Conservation (phyloP, 176 grass and related monocot genomes). For the Eleusine coracana region DNA sequence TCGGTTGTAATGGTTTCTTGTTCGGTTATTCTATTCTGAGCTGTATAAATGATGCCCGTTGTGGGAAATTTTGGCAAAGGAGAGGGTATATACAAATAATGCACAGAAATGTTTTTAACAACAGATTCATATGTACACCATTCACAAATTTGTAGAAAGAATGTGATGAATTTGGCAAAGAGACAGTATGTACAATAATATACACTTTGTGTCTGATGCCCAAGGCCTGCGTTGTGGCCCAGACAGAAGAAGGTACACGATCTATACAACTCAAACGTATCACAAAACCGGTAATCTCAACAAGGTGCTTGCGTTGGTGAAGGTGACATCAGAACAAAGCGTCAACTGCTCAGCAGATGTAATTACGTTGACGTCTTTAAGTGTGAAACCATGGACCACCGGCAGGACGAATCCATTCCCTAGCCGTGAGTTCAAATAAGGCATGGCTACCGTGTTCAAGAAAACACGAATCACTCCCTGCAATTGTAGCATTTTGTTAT, state of each 20-base stretch:
- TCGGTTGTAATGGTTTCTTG: background rate
- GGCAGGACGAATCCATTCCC: slow-evolving; percentile 69
- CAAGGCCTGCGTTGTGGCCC: background rate
- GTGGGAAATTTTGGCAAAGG: background rate
- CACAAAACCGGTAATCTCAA: slow-evolving; percentile 17
- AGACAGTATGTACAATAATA: slow-evolving; percentile 27
- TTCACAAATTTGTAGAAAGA: slow-evolving; percentile 2
- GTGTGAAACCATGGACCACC: slow-evolving; percentile 66
- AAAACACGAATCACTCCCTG: slow-evolving; percentile 87
- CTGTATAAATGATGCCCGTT: background rate
- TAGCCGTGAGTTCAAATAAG: slow-evolving; percentile 69
- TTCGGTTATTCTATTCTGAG: background rate
- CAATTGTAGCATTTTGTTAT: slow-evolving; percentile 20
- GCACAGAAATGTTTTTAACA: background rate
- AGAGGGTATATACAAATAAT: background rate
- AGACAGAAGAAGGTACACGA: background rate
- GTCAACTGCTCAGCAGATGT: slow-evolving; percentile 55
- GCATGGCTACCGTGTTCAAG: slow-evolving; percentile 73
- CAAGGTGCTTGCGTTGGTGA: slow-evolving; percentile 47
- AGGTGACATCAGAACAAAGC: slow-evolving; percentile 78
- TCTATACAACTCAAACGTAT: background rate
- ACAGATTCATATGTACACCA: slow-evolving; percentile 8
- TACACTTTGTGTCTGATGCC: slow-evolving; percentile 4
- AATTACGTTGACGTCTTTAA: slow-evolving; percentile 66
- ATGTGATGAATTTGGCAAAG: background rate